phyloP scores from a whole-genome alignment of 2,329 filamentous ascomycete genomes.

The Fusarium globosum region DNA sequence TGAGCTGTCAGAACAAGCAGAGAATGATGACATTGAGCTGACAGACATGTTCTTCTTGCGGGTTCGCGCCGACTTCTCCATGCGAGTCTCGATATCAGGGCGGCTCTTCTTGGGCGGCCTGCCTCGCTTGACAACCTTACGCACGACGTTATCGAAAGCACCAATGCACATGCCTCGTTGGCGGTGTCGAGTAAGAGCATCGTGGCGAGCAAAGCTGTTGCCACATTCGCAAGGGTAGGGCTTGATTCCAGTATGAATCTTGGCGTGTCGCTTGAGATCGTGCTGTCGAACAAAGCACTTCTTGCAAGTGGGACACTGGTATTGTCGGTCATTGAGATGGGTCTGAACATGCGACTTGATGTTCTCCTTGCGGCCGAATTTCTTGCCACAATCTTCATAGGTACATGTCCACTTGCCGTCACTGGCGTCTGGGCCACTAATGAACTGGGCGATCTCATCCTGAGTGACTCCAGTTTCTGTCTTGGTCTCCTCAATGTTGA shows the following conservation, averaged over 20 bases:
- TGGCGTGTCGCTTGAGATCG: slow-evolving; percentile 95
- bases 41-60: slow-evolving; percentile 66
- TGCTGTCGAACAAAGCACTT: slow-evolving; percentile 98
- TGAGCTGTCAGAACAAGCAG: slow-evolving; percentile 68
- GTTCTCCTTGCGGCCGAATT: slow-evolving; percentile 97
- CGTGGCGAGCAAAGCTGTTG: slow-evolving; percentile 93
- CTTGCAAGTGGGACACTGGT: slow-evolving; percentile 89
- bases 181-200: slow-evolving; percentile 92
- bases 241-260: slow-evolving; percentile 97
- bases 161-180: slow-evolving; percentile 97
- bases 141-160: slow-evolving; percentile 82
- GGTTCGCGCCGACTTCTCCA: slow-evolving; percentile 66
- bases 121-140: slow-evolving; percentile 71
- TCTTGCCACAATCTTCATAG: slow-evolving; percentile 84
- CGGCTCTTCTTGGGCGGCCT: slow-evolving; percentile 69
- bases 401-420: slow-evolving; percentile 84
- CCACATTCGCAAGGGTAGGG: slow-evolving; percentile 95
- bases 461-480: slow-evolving; percentile 86
- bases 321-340: slow-evolving; percentile 95
- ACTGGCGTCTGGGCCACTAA: slow-evolving; percentile 75
- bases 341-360: slow-evolving; percentile 99
- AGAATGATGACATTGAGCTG: slow-evolving; percentile 64
- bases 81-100: slow-evolving; percentile 66
- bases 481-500: slow-evolving; percentile 73
- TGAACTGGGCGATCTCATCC: slow-evolving; percentile 84